phyloP scores from a whole-genome alignment of 768 basidiomycete species.

The Chalciporus sphaerocephalus region DNA sequence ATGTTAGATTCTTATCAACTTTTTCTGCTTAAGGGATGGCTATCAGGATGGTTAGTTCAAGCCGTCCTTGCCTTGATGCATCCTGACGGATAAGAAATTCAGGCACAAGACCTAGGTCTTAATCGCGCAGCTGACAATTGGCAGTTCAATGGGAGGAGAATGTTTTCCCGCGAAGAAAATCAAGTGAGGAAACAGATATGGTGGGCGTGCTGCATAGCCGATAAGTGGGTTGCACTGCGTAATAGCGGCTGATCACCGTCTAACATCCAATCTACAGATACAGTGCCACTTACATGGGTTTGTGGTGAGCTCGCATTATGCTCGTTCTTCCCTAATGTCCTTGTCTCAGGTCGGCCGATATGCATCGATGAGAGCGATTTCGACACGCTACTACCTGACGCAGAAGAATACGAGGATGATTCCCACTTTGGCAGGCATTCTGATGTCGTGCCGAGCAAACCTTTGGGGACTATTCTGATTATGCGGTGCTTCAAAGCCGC shows the following conservation, averaged over 20 bases:
- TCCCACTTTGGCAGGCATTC: constrained; percentile 48
- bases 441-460: constrained; percentile 38
- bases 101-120: constrained; percentile 79
- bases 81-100: constrained; percentile 5
- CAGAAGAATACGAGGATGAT: constrained; percentile 56
- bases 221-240: constrained; percentile 49
- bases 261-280: constrained; percentile 40
- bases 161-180: constrained; percentile 64
- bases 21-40: constrained; percentile 51
- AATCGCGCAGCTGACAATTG: constrained; percentile 76
- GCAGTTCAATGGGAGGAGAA: constrained; percentile 55
- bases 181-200: constrained; percentile 74
- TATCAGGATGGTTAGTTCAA: constrained; percentile 57
- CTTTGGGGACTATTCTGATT: constrained; percentile 37
- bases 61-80: neutral
- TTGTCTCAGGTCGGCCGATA: constrained; percentile 53
- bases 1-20: neutral
- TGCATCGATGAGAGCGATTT: constrained; percentile 67
- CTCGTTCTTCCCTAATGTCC: constrained; percentile 8
- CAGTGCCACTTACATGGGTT: constrained; percentile 73
- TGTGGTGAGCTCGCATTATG: constrained; percentile 2
- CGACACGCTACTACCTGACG: constrained; percentile 58
- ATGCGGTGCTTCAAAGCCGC: constrained; percentile 56
- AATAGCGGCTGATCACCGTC: neutral
- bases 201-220: constrained; percentile 71